Evolutionary conservation across 2,329 filamentous ascomycete genomes (phyloP).

Genomic region (Hypoxylon sp.): DNA sequence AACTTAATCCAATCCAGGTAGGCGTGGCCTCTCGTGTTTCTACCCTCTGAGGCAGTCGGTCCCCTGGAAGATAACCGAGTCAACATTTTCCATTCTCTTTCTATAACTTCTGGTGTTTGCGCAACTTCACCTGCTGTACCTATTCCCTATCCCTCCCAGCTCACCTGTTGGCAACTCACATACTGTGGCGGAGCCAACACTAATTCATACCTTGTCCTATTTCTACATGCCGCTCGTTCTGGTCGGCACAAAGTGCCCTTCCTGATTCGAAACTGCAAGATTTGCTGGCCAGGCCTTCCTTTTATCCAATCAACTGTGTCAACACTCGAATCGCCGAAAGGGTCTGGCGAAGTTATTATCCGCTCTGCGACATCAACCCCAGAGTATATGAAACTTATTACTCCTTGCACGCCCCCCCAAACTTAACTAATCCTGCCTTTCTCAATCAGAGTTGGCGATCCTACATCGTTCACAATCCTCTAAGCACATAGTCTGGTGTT

Average conservation of each 20-base stretch:
- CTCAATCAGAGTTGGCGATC: background rate
- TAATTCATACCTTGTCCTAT: background rate
- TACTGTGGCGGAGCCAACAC: background rate
- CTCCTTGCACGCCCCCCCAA: background rate
- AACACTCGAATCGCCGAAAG: background rate
- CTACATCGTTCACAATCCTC: no score
- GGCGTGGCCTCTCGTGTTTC: background rate
- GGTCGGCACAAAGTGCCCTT: background rate
- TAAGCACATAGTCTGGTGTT: background rate
- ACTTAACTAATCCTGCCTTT: no score
- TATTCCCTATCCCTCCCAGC: background rate
- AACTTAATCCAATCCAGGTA: background rate
- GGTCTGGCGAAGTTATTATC: background rate
- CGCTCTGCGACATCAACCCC: background rate
- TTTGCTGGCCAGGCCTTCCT: background rate
- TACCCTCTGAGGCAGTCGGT: no score
- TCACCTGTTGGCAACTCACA: background rate
- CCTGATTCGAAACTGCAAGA: background rate
- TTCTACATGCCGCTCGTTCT: background rate
- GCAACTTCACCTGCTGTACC: no score
- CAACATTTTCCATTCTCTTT: no score
- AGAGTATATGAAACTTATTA: background rate
- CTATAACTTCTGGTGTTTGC: no score
- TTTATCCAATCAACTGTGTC: background rate
- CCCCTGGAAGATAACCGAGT: no score